These are phyloP conservation scores for Lenwebbia sp. DNA, from an alignment of 345 rosid genomes.

Conservation along the genomic window DNA sequence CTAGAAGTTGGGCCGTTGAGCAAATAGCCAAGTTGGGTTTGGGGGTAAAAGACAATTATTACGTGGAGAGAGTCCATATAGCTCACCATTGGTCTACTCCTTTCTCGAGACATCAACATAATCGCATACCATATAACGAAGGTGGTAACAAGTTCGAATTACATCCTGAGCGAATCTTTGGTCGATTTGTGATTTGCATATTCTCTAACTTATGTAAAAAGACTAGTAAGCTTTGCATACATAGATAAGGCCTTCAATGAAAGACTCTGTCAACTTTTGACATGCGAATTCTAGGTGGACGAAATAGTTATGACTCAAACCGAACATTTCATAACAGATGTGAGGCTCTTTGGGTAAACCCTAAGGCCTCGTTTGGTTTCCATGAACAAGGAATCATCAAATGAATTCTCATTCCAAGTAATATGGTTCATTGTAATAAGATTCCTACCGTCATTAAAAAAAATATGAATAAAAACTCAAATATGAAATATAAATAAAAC, in stretches of 20 bases:
- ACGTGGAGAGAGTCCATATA: neutral
- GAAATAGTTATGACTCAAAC: neutral
- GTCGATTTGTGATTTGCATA: neutral
- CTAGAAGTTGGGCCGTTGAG: neutral
- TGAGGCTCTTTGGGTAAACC: neutral
- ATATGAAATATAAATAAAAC: no score
- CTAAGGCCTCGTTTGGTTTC: neutral
- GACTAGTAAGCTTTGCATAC: neutral
- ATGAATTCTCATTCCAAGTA: neutral
- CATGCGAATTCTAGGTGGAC: rapidly evolving
- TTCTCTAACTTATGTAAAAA: neutral
- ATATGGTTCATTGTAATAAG: neutral
- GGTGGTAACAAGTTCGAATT: neutral
- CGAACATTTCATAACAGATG: rapidly evolving
- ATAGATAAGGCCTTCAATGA: neutral
- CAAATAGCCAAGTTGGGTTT: neutral
- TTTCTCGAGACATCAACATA: neutral
- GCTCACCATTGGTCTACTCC: neutral
- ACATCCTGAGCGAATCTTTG: neutral
- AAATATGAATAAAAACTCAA: no score
- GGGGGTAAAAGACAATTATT: neutral
- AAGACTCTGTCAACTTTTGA: neutral
- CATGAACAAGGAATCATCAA: neutral
- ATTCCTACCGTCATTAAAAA: neutral
- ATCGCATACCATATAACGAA: neutral